Percentiles rank a stretch among this genome's conserved stretches.
These are phyloP conservation scores for Leccinum subfulvum DNA, from an alignment of 1,284 basidiomycete genomes.

Conservation along the genomic window DNA sequence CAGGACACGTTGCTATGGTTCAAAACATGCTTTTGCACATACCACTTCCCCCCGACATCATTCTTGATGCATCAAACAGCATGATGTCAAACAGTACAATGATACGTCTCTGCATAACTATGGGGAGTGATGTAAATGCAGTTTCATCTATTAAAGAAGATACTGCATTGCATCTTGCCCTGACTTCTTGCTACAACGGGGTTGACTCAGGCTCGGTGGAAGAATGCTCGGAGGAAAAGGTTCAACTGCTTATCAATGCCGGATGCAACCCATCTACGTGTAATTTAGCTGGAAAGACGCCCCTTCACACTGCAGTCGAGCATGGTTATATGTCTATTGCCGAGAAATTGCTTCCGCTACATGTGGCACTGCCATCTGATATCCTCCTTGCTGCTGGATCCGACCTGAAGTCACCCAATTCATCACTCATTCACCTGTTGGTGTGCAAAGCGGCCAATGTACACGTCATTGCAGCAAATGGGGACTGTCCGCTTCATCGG, in stretches of 20 bases:
- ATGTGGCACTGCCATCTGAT: neutral
- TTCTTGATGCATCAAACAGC: slow-evolving; percentile 4
- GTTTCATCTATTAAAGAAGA: neutral
- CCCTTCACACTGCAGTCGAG: neutral
- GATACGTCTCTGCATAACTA: slow-evolving; percentile 2
- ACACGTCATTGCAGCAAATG: neutral
- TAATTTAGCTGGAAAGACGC: neutral
- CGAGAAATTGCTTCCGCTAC: neutral
- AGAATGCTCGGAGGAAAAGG: neutral
- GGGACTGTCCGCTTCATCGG: neutral
- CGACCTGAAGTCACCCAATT: neutral
- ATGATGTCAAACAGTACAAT: no score
- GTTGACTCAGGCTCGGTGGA: no score
- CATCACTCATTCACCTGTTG: neutral
- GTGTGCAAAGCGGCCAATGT: neutral
- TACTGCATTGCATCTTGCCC: neutral
- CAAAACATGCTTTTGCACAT: neutral
- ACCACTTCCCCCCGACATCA: neutral
- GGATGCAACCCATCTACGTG: neutral
- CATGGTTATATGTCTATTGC: neutral
- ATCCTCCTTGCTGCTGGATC: neutral
- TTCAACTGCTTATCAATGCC: neutral
- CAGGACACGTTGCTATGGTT: slow-evolving; percentile 4
- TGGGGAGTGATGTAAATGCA: neutral
- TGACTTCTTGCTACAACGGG: no score